Evolutionary conservation across 2,329 filamentous ascomycete species (phyloP).

Genomic region (Aureobasidium sp.): DNA sequence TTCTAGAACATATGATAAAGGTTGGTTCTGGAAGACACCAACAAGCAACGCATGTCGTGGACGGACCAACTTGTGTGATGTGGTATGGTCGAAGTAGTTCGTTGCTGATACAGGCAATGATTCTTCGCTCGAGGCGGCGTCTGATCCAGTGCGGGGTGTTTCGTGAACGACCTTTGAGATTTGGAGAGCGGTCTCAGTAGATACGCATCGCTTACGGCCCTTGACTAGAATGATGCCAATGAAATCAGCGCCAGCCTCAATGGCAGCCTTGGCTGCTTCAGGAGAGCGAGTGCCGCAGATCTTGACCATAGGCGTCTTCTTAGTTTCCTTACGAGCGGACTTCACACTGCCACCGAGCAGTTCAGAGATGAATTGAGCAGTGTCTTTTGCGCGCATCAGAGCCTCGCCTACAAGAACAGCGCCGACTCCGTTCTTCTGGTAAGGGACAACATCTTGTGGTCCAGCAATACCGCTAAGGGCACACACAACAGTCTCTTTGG

Average conservation of each 20-base stretch:
- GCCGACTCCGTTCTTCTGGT: constrained; percentile 81
- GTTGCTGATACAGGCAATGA: constrained; percentile 33
- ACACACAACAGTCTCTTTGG: constrained; percentile 78
- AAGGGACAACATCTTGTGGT: constrained; percentile 78
- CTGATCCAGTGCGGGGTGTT: constrained; percentile 32
- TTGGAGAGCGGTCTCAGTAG: constrained; percentile 66
- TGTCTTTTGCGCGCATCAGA: constrained; percentile 84
- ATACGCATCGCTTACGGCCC: constrained; percentile 71
- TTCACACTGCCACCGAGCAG: constrained; percentile 57
- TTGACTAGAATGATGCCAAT: constrained; percentile 89
- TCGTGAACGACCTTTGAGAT: constrained; percentile 74
- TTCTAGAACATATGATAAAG: constrained; percentile 71
- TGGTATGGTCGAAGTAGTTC: constrained; percentile 65
- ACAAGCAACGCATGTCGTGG: constrained; percentile 67
- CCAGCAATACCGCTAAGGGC: constrained; percentile 91
- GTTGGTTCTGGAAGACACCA: constrained; percentile 89
- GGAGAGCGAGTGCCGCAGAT: constrained; percentile 86
- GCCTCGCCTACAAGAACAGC: constrained; percentile 93
- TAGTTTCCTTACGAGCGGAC: constrained; percentile 19
- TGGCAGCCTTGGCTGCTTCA: constrained; percentile 71
- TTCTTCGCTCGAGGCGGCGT: constrained; percentile 17
- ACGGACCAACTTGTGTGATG: constrained; percentile 39
- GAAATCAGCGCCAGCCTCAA: constrained; percentile 82
- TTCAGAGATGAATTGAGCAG: constrained; percentile 72
- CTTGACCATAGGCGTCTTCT: constrained; percentile 64